Conservation (phyloP, 78 protist genomes). For the Speleostelium caveatum region DNA sequence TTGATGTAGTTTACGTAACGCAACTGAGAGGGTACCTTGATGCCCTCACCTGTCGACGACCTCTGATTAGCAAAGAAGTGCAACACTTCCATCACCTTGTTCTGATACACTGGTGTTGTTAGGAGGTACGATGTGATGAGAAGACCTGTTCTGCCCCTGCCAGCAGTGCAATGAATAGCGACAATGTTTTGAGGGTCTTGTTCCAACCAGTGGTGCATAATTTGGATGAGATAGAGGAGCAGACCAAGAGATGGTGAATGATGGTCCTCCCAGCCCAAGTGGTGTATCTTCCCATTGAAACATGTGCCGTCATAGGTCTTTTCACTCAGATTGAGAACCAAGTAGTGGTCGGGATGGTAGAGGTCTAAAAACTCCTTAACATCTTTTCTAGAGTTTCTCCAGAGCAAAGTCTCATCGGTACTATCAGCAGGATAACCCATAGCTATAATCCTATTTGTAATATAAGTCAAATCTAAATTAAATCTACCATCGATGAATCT, state of each 20-base stretch:
- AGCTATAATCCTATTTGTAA: slow-evolving; percentile 74
- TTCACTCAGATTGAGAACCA: slow-evolving; percentile 74
- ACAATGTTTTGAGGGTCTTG: slow-evolving; percentile 47
- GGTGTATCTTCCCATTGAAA: slow-evolving; percentile 20
- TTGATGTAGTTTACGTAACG: slow-evolving; percentile 54
- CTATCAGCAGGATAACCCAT: slow-evolving; percentile 55
- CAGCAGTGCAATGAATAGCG: slow-evolving; percentile 80
- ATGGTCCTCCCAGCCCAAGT: slow-evolving; percentile 66
- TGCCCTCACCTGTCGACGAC: slow-evolving; percentile 28
- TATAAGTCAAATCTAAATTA: slow-evolving; percentile 80
- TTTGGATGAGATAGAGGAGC: slow-evolving; percentile 45
- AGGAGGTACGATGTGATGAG: slow-evolving; percentile 59
- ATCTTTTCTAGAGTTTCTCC: slow-evolving; percentile 52
- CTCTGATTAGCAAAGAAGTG: slow-evolving; percentile 34
- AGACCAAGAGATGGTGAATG: slow-evolving; percentile 71
- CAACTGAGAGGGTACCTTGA: slow-evolving; percentile 18
- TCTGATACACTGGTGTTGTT: slow-evolving; percentile 19
- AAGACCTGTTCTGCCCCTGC: slow-evolving; percentile 74
- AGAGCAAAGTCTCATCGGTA: not conserved
- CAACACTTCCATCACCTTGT: slow-evolving; percentile 11
- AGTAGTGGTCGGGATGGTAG: slow-evolving; percentile 53
- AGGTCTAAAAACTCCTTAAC: slow-evolving; percentile 51
- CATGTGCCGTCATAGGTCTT: slow-evolving; percentile 4
- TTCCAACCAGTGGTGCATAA: slow-evolving; percentile 67
- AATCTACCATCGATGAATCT: slow-evolving; percentile 52